phyloP scores from a whole-genome alignment of 768 basidiomycete species.

The Kwoniella shandongensis region DNA sequence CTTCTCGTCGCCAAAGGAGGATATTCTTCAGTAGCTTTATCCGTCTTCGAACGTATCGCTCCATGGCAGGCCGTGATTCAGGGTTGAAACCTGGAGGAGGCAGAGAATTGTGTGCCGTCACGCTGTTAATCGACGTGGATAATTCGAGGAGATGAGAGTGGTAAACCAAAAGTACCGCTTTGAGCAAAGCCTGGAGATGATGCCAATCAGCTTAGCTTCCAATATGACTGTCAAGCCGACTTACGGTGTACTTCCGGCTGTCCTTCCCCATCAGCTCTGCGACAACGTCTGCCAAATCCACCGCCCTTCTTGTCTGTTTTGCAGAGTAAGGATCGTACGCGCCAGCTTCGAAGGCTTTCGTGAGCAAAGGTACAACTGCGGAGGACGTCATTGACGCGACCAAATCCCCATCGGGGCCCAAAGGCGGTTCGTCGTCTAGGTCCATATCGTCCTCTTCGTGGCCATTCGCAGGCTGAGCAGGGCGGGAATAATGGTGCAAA shows the following conservation, averaged over 20 bases:
- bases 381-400: slow-evolving; percentile 86
- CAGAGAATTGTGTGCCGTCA: slow-evolving; percentile 21
- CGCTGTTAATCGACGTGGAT: slow-evolving; percentile 42
- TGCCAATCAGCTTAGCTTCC: slow-evolving; percentile 22
- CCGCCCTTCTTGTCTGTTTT: slow-evolving; percentile 61
- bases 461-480: slow-evolving; percentile 27
- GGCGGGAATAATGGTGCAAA: slow-evolving; percentile 69
- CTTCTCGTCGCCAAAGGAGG: slow-evolving; percentile 72
- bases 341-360: slow-evolving; percentile 73
- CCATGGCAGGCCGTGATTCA: slow-evolving; percentile 68
- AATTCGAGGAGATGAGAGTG: slow-evolving; percentile 58
- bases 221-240: neutral
- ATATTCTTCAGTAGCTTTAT: slow-evolving; percentile 74
- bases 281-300: slow-evolving; percentile 77
- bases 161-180: slow-evolving; percentile 60
- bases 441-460: slow-evolving; percentile 47
- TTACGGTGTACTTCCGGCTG: slow-evolving; percentile 55
- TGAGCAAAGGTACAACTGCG: slow-evolving; percentile 71
- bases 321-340: slow-evolving; percentile 79
- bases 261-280: slow-evolving; percentile 70
- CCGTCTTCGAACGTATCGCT: slow-evolving; percentile 66
- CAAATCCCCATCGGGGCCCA: slow-evolving; percentile 82
- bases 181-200: slow-evolving; percentile 57
- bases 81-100: slow-evolving; percentile 67
- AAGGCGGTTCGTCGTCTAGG: slow-evolving; percentile 60